These are phyloP conservation scores for Lachnellula willkommii DNA, from an alignment of 2,329 filamentous ascomycete genomes.

Conservation along the genomic window DNA sequence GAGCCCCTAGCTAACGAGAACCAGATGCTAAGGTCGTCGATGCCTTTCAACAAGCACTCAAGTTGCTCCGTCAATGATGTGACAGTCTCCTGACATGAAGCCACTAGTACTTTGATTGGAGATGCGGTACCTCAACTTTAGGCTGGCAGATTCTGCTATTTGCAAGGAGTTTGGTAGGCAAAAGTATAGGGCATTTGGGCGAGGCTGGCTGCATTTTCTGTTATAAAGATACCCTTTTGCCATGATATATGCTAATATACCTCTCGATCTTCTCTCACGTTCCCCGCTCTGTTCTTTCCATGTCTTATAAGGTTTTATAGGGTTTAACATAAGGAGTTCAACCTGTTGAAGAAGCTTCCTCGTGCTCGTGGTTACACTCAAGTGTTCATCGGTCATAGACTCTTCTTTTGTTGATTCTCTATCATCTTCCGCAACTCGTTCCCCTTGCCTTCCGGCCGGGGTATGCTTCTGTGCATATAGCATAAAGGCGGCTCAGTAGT, in stretches of 20 bases:
- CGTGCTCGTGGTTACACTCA: too few species aligned
- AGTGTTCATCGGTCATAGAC: too few species aligned
- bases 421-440: too few species aligned
- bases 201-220: slow-evolving; percentile 5
- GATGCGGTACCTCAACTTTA: neutral
- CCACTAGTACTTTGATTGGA: too few species aligned
- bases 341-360: too few species aligned
- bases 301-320: too few species aligned
- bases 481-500: neutral
- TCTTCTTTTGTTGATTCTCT: too few species aligned
- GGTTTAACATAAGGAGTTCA: too few species aligned
- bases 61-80: slow-evolving; percentile 6
- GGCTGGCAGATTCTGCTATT: neutral
- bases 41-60: slow-evolving; percentile 57
- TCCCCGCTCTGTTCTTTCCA: too few species aligned
- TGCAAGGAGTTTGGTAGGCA: neutral
- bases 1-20: neutral
- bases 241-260: too few species aligned
- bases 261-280: too few species aligned
- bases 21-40: slow-evolving; percentile 52
- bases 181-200: neutral
- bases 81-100: too few species aligned
- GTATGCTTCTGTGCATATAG: neutral
- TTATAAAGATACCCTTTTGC: neutral
- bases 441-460: neutral